Base-by-base conservation (phyloP, 352 stramenopile species). In the Pythium phragmitis region DNA sequence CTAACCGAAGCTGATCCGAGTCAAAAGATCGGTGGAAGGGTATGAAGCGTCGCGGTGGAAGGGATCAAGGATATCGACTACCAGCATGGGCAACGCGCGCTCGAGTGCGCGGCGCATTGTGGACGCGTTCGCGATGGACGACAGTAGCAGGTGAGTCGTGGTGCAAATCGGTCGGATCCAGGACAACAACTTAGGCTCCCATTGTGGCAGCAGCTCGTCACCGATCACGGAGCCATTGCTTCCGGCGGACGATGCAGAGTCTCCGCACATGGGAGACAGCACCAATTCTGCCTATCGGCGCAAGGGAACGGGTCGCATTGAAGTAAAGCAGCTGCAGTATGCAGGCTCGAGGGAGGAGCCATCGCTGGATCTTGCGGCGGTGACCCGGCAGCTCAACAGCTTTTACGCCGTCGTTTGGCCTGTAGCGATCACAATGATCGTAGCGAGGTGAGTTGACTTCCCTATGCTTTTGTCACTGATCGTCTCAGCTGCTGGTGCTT, bases 321-420 rank as follows among this genome's bases (percentile, higher is more conserved):
- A 28, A 2, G 53, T n/a, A 7, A 54, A 53, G 21, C 30, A 67
- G 34, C 34, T 67, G 14, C 49, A 58, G 50, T 71, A 74, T 28
- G 49, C 68, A 21, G 50, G 49, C 4, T 42, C 41, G 12, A 9
- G 54, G 41, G n/a, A 59, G 12, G 49, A 72, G 13, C 7, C 33
- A 41, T 2, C 53, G 61, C 7, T 76, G 14, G 74, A 82, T 41
- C 63, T 85, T 5, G 57, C 48, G 4, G 33, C 61, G 23, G 57
- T 84, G 36, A 79, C 89, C 52, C 79, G 73, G 33, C 80, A 90
- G 62, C 77, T 92, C 64, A 88, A 89, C 49, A 85, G 80, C 60
- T 90, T 90, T 57, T 87, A 87, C 26, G 83, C 83, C 13, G 76
- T 92, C 55, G 16, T 92, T 4, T 89, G 83, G 75, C 87, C 85